Conservation (phyloP, 192 early-diverging fungal species). For the Rhizophagus prolifer region DNA sequence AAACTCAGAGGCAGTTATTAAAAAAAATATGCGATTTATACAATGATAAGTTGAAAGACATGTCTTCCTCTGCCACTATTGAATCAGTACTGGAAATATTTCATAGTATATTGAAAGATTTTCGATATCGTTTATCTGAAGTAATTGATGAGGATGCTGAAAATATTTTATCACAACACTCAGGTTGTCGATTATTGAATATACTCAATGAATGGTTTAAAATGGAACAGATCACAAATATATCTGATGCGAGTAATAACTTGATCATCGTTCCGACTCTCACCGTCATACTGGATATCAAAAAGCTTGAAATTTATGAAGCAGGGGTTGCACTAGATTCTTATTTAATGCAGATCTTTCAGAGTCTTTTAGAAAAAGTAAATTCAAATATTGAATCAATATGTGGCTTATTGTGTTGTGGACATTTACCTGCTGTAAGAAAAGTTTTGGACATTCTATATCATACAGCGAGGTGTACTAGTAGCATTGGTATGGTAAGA, state of each 20-base stretch:
- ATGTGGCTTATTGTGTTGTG: neutral
- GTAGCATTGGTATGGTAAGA: neutral
- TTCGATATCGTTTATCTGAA: neutral
- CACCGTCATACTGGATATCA: neutral
- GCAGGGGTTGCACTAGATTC: neutral
- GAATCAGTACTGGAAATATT: neutral
- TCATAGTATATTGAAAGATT: neutral
- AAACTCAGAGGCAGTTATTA: neutral
- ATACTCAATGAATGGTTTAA: neutral
- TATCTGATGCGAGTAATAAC: neutral
- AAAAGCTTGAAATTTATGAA: neutral
- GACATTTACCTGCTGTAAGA: neutral
- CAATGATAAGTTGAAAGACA: neutral
- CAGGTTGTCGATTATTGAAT: neutral
- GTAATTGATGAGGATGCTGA: neutral
- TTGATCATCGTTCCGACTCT: neutral
- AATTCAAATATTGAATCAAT: neutral
- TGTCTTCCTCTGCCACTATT: neutral
- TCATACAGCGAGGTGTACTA: neutral
- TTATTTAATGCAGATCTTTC: neutral
- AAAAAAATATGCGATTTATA: neutral
- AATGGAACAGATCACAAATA: neutral
- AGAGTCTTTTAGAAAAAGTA: neutral
- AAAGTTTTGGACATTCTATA: constrained; percentile 4
- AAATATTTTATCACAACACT: neutral